Evolutionary conservation across 2,329 filamentous ascomycete genomes (phyloP), one percentile per base, ranked within the genome.

Genomic region (Orbilia oligospora): DNA sequence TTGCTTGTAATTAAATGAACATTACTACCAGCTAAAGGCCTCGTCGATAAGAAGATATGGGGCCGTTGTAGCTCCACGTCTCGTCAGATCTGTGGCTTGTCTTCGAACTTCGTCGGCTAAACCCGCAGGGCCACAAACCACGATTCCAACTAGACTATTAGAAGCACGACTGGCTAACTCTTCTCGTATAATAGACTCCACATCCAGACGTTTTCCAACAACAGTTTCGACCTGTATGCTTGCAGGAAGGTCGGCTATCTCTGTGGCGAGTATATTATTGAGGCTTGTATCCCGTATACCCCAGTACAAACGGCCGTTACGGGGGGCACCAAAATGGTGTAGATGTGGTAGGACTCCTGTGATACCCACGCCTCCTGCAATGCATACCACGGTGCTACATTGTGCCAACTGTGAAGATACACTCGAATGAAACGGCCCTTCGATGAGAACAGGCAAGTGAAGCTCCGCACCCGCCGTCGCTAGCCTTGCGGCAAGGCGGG

Each of bases 341-440:
- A 73, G 41, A 49, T 66, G 48, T 33, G 84, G 82, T 14, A 85
- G 72, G 14, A 83, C 78, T 5, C 82, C 82, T 1, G 82, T 83
- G 10, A 85, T 81, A 18, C 83, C 83, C 0, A 84, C 83, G 4
- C 83, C 84, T 12, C 84, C 84, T 0, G 83, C 83, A 9, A 84
- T 81, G 49, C 81, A 82, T 0, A 84, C n/a, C 1, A 84, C 44
- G 1, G 76, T 81, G 0, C 78, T 80, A 76, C 83, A 84, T 8
- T 81, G 78, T 0, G 78, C 66, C 38, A 5, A 75, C 18, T 82
- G 78, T 1, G 79, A 61, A 5, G 69, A 49, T 2, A 65, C 58
- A 10, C 51, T 71, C 5, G 76, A 76, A 53, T 81, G 30, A 79
- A 80, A 44, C 41, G 82, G 61, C 5, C 70, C 70, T 18, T 73